Evolutionary conservation across 2,329 filamentous ascomycete genomes (phyloP).

Genomic region (Trichoderma sp.): DNA sequence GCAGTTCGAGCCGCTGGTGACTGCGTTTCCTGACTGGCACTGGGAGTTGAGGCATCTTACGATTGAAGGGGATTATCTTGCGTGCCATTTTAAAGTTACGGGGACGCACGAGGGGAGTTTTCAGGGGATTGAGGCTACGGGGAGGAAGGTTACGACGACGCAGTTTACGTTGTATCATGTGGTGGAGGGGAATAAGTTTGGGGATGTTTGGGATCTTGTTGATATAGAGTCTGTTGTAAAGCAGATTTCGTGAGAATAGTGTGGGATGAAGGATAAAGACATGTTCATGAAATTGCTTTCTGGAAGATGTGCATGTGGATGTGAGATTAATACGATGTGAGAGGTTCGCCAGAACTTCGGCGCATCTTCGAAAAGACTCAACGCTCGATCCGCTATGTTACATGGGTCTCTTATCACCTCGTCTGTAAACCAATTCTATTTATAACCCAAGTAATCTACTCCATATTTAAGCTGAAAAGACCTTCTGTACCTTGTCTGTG

Average conservation of each 20-base stretch:
- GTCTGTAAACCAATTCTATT: neutral
- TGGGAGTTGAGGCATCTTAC: neutral
- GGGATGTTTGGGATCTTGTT: neutral
- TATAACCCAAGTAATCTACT: neutral
- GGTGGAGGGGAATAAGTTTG: neutral
- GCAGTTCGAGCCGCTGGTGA: neutral
- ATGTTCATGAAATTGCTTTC: neutral
- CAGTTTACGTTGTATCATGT: neutral
- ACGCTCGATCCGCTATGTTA: neutral
- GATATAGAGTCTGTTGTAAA: neutral
- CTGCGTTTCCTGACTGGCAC: neutral
- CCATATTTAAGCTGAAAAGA: neutral
- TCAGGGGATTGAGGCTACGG: neutral
- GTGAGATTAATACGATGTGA: neutral
- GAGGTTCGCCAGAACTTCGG: neutral
- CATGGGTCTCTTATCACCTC: too few species aligned
- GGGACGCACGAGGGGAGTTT: neutral
- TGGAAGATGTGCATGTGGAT: neutral
- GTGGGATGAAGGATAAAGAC: neutral
- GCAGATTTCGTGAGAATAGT: neutral
- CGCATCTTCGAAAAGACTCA: neutral
- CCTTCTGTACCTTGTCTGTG: neutral
- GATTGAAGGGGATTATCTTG: neutral
- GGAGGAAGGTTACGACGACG: neutral
- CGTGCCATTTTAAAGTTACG: neutral